phyloP scores from a whole-genome alignment of 2,329 filamentous ascomycete species.

The Seiridium cupressi region DNA sequence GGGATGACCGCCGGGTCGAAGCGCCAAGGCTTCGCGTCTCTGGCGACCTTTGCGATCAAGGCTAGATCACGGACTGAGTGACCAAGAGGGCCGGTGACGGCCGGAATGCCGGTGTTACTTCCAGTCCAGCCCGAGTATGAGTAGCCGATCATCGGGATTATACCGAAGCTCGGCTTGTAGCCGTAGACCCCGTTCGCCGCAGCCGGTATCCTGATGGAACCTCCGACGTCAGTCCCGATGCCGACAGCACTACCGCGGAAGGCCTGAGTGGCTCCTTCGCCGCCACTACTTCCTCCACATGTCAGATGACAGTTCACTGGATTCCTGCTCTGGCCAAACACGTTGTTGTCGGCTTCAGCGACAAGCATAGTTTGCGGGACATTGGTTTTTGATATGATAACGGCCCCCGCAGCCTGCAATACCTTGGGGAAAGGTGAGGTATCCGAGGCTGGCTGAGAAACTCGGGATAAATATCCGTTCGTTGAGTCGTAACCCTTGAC shows the following conservation, averaged over 20 bases:
- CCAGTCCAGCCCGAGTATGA: constrained; percentile 27
- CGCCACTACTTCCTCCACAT: constrained; percentile 20
- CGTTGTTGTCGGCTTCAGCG: constrained; percentile 19
- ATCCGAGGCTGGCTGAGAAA: constrained; percentile 14
- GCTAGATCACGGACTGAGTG: constrained; percentile 24
- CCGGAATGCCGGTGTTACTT: constrained; percentile 26
- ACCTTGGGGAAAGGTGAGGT: constrained; percentile 17
- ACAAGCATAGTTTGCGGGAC: constrained; percentile 23
- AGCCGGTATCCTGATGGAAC: constrained; percentile 23
- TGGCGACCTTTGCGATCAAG: constrained; percentile 19
- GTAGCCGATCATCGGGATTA: constrained; percentile 29
- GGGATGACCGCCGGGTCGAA: constrained; percentile 21
- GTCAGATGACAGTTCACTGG: constrained; percentile 18
- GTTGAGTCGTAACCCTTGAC: constrained; percentile 26
- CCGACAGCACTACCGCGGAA: constrained; percentile 21
- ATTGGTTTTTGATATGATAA: constrained; percentile 20
- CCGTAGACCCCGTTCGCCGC: constrained; percentile 28
- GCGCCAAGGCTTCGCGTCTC: constrained; percentile 21
- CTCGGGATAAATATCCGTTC: constrained; percentile 25
- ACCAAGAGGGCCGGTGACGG: constrained; percentile 23
- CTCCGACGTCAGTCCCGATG: constrained; percentile 22
- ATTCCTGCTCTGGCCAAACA: constrained; percentile 22
- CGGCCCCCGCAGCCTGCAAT: constrained; percentile 16
- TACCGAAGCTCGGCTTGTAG: constrained; percentile 26
- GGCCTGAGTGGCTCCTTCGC: constrained; percentile 19